Conservation (phyloP, 176 grass and related monocot genomes). For the Musa itinerans region DNA sequence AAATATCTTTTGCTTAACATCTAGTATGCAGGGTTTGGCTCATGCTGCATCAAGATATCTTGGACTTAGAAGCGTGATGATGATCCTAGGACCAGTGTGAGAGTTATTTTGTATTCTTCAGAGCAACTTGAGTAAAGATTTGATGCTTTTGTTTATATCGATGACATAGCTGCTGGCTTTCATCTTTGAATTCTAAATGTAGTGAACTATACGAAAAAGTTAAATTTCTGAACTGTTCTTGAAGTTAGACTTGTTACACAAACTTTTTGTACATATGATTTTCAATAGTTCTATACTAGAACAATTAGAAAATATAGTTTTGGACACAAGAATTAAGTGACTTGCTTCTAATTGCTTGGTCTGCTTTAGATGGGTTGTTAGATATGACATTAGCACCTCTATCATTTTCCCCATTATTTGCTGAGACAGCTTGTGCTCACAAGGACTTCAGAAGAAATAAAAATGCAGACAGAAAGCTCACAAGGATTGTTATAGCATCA, state of each 20-base stretch:
- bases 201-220: background rate
- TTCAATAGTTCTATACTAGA: background rate
- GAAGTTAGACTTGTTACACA: background rate
- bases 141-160: background rate
- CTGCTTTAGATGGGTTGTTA: background rate
- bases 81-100: conserved; percentile 82
- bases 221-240: background rate
- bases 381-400: no score
- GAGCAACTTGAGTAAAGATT: background rate
- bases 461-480: no score
- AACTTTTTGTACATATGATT: background rate
- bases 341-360: background rate
- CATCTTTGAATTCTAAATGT: background rate
- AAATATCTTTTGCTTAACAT: background rate
- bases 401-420: background rate
- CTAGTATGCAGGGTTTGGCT: conserved; percentile 48
- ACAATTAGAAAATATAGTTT: background rate
- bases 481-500: no score
- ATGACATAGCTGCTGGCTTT: background rate
- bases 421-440: background rate
- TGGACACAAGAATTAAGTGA: background rate
- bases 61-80: conserved; percentile 73
- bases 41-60: conserved; percentile 66
- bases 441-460: no score
- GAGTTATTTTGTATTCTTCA: conserved; percentile 20